Conservation (phyloP, 148 eudicot genomes). For the Agrostemma githago region DNA sequence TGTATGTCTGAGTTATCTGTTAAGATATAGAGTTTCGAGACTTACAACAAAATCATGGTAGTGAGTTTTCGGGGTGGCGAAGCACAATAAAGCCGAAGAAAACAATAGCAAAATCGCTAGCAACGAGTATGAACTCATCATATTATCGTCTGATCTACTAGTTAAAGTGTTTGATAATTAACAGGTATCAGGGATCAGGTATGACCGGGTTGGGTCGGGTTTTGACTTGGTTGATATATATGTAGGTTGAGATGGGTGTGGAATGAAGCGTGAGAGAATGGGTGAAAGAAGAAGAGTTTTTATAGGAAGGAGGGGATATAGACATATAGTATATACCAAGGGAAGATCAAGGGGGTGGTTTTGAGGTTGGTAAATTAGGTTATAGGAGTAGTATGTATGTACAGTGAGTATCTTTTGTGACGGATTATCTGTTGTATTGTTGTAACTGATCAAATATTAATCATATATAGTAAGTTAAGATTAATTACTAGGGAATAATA, state of each 20-base stretch:
- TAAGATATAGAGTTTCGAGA: not conserved
- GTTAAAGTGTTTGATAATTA: not conserved
- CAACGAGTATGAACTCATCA: slow-evolving; percentile 6
- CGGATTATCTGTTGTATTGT: too few species aligned
- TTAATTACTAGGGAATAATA: too few species aligned
- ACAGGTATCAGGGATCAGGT: too few species aligned
- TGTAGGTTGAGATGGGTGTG: slow-evolving; percentile 6
- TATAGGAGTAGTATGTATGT: slow-evolving; percentile 7
- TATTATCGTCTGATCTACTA: not conserved
- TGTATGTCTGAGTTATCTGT: too few species aligned
- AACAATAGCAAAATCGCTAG: slow-evolving; percentile 28
- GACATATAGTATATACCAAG: slow-evolving; percentile 7
- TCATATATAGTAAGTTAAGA: too few species aligned
- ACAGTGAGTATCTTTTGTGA: not conserved
- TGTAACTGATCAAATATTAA: too few species aligned
- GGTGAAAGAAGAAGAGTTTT: slow-evolving; percentile 22
- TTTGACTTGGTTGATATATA: not conserved
- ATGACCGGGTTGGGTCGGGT: too few species aligned
- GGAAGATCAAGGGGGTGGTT: slow-evolving; percentile 42
- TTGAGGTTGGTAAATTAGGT: slow-evolving; percentile 60
- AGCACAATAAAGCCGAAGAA: slow-evolving; percentile 30
- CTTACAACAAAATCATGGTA: slow-evolving; percentile 65
- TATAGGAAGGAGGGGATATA: slow-evolving; percentile 32
- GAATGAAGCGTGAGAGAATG: slow-evolving; percentile 29
- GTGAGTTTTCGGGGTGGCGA: slow-evolving; percentile 48